Evolutionary conservation across 495 filamentous ascomycete species (phyloP).

Genomic region (Thermothielavioides terrestris): DNA sequence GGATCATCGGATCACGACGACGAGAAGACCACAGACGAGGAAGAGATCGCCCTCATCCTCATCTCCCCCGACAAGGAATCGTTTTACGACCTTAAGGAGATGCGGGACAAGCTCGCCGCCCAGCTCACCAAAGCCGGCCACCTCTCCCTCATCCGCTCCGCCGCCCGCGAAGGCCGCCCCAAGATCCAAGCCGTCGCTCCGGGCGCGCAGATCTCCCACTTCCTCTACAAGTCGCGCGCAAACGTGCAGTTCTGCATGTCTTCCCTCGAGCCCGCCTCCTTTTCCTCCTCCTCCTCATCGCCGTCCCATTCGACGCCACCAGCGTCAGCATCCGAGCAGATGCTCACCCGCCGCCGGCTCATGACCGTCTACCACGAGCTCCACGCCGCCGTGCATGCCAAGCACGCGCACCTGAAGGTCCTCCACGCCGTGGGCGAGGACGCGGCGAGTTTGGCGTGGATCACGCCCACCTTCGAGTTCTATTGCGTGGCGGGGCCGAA

Average conservation of each 20-base stretch:
- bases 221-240: constrained; percentile 83
- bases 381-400: constrained; percentile 74
- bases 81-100: constrained; percentile 80
- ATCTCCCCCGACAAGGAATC: constrained; percentile 88
- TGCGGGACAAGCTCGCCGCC: constrained; percentile 72
- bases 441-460: constrained; percentile 76
- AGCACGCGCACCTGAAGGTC: constrained; percentile 74
- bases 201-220: constrained; percentile 73
- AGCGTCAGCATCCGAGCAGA: constrained; percentile 1
- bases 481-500: constrained; percentile 85
- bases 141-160: constrained; percentile 62
- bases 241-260: constrained; percentile 97
- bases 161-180: constrained; percentile 63
- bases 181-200: constrained; percentile 64
- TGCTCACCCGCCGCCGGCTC: constrained; percentile 61
- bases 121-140: constrained; percentile 67
- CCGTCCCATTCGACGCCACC: not conserved
- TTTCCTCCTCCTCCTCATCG: not conserved
- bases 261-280: constrained; percentile 61
- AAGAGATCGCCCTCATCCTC: constrained; percentile 76
- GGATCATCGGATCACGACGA: not conserved
- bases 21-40: constrained; percentile 22
- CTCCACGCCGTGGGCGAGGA: constrained; percentile 67
- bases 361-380: constrained; percentile 78
- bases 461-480: constrained; percentile 81